A percentile compares a stretch with the other conserved stretches of the same genome.
Conservation (phyloP, 2,329 filamentous ascomycete genomes). For the Amesomyces nigricolor region DNA sequence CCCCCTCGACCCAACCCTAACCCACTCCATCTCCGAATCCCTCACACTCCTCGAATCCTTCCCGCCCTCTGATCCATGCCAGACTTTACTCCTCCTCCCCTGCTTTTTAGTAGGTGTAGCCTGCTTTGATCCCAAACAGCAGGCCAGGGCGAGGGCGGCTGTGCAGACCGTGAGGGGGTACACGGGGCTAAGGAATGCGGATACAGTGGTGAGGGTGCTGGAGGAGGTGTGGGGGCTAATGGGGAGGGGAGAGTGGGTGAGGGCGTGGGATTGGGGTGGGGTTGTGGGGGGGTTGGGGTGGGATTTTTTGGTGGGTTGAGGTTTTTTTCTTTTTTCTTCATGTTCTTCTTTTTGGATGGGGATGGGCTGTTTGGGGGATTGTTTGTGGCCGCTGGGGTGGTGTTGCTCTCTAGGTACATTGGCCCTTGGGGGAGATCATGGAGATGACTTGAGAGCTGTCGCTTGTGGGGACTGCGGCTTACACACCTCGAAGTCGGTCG, state of each 20-base stretch:
- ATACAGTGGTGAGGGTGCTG: slow-evolving; percentile 48
- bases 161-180: slow-evolving; percentile 50
- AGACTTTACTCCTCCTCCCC: slow-evolving; percentile 55
- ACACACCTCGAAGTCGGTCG: too few relatives aligned
- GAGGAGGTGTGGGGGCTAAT: slow-evolving; percentile 56
- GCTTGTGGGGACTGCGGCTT: too few relatives aligned
- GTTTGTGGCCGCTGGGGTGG: too few relatives aligned
- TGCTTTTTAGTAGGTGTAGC: slow-evolving; percentile 57
- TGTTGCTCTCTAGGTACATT: too few relatives aligned
- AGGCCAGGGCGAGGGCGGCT: slow-evolving; percentile 46
- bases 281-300: slow-evolving; percentile 49
- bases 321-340: too few relatives aligned
- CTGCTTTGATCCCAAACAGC: slow-evolving; percentile 48
- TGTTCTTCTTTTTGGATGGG: too few relatives aligned
- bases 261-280: slow-evolving; percentile 60
- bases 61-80: slow-evolving; percentile 51
- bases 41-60: slow-evolving; percentile 51
- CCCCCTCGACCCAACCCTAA: slow-evolving; percentile 48
- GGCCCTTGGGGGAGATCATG: too few relatives aligned
- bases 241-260: slow-evolving; percentile 51
- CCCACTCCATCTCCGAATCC: slow-evolving; percentile 51
- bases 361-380: too few relatives aligned
- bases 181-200: slow-evolving; percentile 54
- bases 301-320: slow-evolving; percentile 41
- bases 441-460: too few relatives aligned